These are phyloP conservation scores for Pichia sp. DNA, from an alignment of 1,139 yeast genomes.

Conservation along the genomic window DNA sequence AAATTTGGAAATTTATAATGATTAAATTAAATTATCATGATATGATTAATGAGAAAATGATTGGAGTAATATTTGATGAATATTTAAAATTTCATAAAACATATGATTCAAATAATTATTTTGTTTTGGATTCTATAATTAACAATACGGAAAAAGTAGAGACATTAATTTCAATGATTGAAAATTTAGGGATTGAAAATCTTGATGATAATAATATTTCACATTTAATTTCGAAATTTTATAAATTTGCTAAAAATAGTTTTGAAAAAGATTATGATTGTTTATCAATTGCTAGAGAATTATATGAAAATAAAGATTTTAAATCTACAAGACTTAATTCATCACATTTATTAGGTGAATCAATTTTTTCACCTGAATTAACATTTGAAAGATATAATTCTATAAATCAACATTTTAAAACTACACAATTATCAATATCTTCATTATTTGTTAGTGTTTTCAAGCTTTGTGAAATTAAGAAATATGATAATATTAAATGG, in stretches of 20 bases:
- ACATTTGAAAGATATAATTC: conserved; percentile 34
- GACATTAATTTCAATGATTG: conserved; percentile 15
- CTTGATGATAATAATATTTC: conserved; percentile 26
- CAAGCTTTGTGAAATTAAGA: conserved; percentile 20
- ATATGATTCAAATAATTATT: conserved; percentile 12
- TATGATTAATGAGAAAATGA: conserved; percentile 15
- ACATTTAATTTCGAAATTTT: conserved; percentile 23
- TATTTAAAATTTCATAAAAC: conserved; percentile 14
- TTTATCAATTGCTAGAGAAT: conserved; percentile 21
- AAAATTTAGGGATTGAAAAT: conserved; percentile 8
- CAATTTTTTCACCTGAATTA: conserved; percentile 33
- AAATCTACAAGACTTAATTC: conserved; percentile 23
- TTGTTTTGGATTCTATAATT: conserved; percentile 23
- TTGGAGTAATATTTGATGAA: conserved; percentile 16
- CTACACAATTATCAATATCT: conserved; percentile 37
- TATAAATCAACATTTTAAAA: conserved; percentile 16
- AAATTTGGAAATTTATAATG: conserved; percentile 26
- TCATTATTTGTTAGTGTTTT: conserved; percentile 37
- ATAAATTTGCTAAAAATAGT: conserved; percentile 18
- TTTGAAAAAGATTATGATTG: conserved; percentile 12
- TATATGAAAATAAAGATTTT: conserved; percentile 15
- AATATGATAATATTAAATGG: conserved; percentile 17
- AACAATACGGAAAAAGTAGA: conserved; percentile 15
- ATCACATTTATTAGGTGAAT: conserved; percentile 38
- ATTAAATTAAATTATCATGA: conserved; percentile 22